Evolutionary conservation across 2,329 filamentous ascomycete genomes (phyloP), one percentile per base, ranked within the genome.

Genomic region (Epichloe festucae): DNA sequence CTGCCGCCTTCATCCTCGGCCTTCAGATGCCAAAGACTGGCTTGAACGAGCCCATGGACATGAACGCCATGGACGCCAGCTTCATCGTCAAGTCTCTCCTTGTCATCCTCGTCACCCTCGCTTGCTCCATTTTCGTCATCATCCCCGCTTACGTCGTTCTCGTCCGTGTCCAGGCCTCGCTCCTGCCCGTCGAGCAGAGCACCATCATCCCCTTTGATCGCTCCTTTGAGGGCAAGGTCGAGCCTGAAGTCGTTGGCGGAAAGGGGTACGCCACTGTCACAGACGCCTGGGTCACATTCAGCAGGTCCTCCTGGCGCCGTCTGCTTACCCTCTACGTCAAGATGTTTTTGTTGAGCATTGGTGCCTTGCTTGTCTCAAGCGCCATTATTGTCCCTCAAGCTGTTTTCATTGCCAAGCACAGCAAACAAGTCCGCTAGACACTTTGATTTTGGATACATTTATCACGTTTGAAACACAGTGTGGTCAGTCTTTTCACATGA

Each of bases 201-300:
- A 82, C 87, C 27, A 86, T 96, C 57, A 83, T 97, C 38, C 84
- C 88, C 35, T 95, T 97, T 61, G 91, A 97, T 73, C 86, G 89
- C 57, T 84, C 84, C 34, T 94, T 94, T 62, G 80, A 78, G 56
- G 87, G 87, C 59, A 85, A 82, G 63, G 79, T 91, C 31, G 79
- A 84, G 57, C 82, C 87, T n/a, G 78, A 79, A 54, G 76, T 89
- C 48, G 73, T 89, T n/a, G 83, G 81, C 53, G 87, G 85, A 51
- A 78, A 75, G 56, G 86, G 87, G 57, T 82, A 79, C 58, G 75
- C 87, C 55, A 79, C 84, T 41, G 77, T 91, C 61, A 65, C 78
- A 48, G 85, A 91, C 60, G 89, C 89, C 1, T 90, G 89, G 87
- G 77, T 74, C 60, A 87, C 81, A 38, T 90, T 95, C 66, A 80